Base-by-base conservation (phyloP, 495 filamentous ascomycete genomes). In the Tuber calosporum region DNA sequence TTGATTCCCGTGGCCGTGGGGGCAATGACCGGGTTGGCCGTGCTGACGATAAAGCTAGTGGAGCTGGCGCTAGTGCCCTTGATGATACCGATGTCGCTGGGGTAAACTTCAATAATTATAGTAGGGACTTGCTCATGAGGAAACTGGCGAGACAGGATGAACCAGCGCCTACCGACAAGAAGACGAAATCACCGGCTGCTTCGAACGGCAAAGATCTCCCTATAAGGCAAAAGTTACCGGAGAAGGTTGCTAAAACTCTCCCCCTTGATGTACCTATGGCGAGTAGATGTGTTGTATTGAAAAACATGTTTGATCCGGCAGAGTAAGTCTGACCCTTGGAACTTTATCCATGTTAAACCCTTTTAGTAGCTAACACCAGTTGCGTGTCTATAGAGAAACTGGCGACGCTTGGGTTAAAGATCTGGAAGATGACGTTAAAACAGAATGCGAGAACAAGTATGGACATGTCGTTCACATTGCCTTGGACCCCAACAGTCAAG, bases 21-120 rank as follows among this genome's bases (percentile, higher is more conserved):
- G 92, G 91, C 82, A 98, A 97, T 81, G 95, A 98, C 83, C 93
- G 95, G 78, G 92, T 94, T 75, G 92, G 92, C 79, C 89, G 93
- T 69, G 95, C 97, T 75, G 90, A 89, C 82, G 93, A 97, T 78
- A 97, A 97, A 85, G 87, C 88, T 77, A 88, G 91, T 74, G 91
- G 93, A 72, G 75, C 80, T 74, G 91, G 92, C 76, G 96, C 96
- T 66, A 97, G 94, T 85, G 95, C 95, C 79, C 85, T 99, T 70
- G 96, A 99, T 84, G 96, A 99, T 82, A 96, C 94, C 73, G 96
- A 99, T 84, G 93, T 99, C 82, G 92, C 92, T 41, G 96, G 96
- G 82, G 93, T 98, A 82, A 98, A 97, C 84, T 97, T 97, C 90
- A 97, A 93, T 87, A 98, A 97, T 82, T 97, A 96, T 85, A 94